Base-by-base conservation (phyloP, 2,329 filamentous ascomycete species). In the Akanthomyces lecanii region DNA sequence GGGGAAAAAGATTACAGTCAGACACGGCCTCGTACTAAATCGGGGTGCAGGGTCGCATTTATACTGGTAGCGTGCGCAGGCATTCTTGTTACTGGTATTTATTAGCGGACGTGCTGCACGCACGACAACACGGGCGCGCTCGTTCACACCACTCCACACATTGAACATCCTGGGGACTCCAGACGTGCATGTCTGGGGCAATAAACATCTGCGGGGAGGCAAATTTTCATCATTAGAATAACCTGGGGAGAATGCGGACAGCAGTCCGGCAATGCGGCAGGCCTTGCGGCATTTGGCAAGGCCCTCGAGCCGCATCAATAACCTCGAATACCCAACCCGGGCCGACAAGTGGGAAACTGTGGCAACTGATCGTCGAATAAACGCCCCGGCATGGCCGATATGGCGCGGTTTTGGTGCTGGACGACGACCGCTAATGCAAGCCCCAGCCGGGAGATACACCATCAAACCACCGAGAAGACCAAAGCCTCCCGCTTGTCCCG, bases 281-380 rank as follows among this genome's bases (percentile, higher is more conserved):
- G 28, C 25, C 36, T 28, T 44, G 36, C 36, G 45, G 45, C 47
- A 51, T 48, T 48, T 60, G 23, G 1, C 7, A 28, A 10, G 30
- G 33, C 12, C 38, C 18, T 28, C 14, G 45, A 16, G 23, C 38
- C 57, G 47, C 38, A 18, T 30, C 38, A 60, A 60, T 33, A 21
- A 33, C 23, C 38, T 25, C 38, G 16, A 45, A 30, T 33, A 16
- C 30, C 2, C 23, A 38, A 12, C 42, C 44, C 51, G 60, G 60
- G 28, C 60, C 60, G 60, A 62, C 60, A 62, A 56, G 28, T 62
- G 59, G 51, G 21, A 28, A 55, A 23, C 5, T 21, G 48, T 23
- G 42, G 42, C 40, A 50, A 62, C 21, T 50, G 42, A 62, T 62
- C 30, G 50, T 38, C 59, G 50, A 55, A 55, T 54, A 11, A 48